Percentiles rank a stretch among this genome's conserved stretches.
Evolutionary conservation across 2,329 filamentous ascomycete genomes (phyloP).

Genomic region (Phyllosticta ampelicida): DNA sequence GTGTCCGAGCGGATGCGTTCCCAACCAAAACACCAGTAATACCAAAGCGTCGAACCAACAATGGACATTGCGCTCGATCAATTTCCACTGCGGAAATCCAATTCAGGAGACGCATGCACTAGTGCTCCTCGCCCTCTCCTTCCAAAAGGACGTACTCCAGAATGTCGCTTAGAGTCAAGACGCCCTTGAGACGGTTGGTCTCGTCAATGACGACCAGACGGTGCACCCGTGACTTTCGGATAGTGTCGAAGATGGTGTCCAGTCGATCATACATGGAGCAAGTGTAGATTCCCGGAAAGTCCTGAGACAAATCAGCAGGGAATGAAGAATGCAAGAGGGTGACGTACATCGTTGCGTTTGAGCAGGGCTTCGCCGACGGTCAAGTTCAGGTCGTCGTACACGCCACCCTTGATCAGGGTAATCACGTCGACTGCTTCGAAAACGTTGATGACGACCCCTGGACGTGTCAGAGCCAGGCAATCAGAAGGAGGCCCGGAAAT

Average conservation of each 20-base stretch:
- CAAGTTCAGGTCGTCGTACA: constrained; percentile 80
- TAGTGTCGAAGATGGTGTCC: constrained; percentile 92
- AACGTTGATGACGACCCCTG: constrained; percentile 73
- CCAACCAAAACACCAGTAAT: neutral
- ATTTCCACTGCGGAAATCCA: neutral
- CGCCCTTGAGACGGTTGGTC: constrained; percentile 70
- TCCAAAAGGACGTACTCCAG: constrained; percentile 85
- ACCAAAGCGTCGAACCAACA: neutral
- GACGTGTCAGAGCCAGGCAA: constrained; percentile 4
- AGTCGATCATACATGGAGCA: constrained; percentile 85
- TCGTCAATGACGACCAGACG: constrained; percentile 89
- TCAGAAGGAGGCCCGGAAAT: constrained; percentile 8
- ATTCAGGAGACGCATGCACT: neutral
- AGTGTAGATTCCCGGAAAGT: constrained; percentile 94
- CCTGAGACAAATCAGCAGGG: constrained; percentile 34
- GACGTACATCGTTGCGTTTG: constrained; percentile 62
- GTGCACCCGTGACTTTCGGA: constrained; percentile 90
- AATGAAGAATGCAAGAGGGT: neutral
- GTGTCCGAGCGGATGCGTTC: neutral
- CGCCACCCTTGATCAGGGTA: constrained; percentile 83
- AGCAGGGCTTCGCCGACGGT: constrained; percentile 82
- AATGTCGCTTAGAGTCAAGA: constrained; percentile 92
- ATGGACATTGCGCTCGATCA: neutral
- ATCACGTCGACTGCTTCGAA: constrained; percentile 98
- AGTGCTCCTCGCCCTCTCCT: constrained; percentile 50